phyloP scores from a whole-genome alignment of 106 monocot species.

The Dioscorea alata region DNA sequence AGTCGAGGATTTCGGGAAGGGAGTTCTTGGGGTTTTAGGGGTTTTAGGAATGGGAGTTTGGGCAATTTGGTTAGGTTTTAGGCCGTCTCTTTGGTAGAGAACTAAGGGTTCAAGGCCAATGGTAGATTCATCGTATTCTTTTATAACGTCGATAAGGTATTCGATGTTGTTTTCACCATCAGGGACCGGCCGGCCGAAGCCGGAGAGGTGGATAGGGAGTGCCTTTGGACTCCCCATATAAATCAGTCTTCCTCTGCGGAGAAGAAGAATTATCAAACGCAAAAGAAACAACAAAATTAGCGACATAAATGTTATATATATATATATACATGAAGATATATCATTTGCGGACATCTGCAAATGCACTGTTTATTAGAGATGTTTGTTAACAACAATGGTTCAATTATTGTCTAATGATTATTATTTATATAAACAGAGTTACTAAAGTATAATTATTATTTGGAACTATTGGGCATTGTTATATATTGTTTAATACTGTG shows the following conservation, averaged over 20 bases:
- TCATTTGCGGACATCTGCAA: too few species aligned
- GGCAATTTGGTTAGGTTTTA: slow-evolving; percentile 23
- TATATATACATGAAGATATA: too few species aligned
- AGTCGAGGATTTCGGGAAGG: background rate
- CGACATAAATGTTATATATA: too few species aligned
- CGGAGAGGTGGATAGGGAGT: slow-evolving; percentile 21
- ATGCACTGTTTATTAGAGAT: too few species aligned
- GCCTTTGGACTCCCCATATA: slow-evolving; percentile 26
- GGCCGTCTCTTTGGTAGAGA: slow-evolving; percentile 22
- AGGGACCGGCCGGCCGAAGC: slow-evolving; percentile 32
- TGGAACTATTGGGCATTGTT: too few species aligned
- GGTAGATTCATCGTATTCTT: slow-evolving; percentile 28
- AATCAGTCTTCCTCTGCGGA: slow-evolving; percentile 27
- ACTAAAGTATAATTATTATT: too few species aligned
- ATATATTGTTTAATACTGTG: too few species aligned
- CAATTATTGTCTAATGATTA: too few species aligned
- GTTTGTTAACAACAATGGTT: too few species aligned
- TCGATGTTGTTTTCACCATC: slow-evolving; percentile 32
- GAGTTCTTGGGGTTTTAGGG: slow-evolving; percentile 17
- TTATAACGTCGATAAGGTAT: slow-evolving; percentile 27
- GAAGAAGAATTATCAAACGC: too few species aligned
- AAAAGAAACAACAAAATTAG: too few species aligned
- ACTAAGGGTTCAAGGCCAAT: slow-evolving; percentile 25
- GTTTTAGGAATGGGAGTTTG: slow-evolving; percentile 31
- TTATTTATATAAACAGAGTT: too few species aligned